These are phyloP conservation scores for Xanthoceras sorbifolium DNA, from an alignment of 345 rosid species.

Conservation along the genomic window DNA sequence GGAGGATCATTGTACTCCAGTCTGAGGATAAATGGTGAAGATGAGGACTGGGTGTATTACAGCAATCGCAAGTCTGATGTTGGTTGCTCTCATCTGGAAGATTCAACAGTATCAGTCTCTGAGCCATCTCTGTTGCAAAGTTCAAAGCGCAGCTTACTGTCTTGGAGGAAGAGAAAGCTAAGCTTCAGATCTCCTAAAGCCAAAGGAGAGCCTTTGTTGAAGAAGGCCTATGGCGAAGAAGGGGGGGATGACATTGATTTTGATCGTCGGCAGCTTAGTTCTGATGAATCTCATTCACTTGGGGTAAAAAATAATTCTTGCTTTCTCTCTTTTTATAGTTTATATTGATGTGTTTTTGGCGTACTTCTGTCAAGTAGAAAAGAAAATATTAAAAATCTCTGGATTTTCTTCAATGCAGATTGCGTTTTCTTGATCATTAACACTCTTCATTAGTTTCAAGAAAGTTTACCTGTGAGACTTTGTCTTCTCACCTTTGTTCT, in stretches of 20 bases:
- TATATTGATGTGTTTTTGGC: background rate
- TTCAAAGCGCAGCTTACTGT: slow-evolving; percentile 64
- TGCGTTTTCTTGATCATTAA: background rate
- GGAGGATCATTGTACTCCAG: slow-evolving; percentile 70
- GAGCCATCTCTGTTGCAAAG: slow-evolving; percentile 51
- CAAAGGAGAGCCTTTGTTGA: slow-evolving; percentile 90
- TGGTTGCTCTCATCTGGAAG: slow-evolving; percentile 49
- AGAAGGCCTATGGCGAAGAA: slow-evolving; percentile 87
- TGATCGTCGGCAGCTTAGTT: slow-evolving; percentile 89
- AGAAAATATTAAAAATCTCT: background rate
- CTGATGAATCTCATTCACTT: slow-evolving; percentile 61
- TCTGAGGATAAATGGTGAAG: slow-evolving; percentile 43
- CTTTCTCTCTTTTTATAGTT: background rate
- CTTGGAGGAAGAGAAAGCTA: slow-evolving; percentile 94
- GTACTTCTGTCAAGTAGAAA: background rate
- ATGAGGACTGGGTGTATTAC: slow-evolving; percentile 85
- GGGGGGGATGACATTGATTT: slow-evolving; percentile 99
- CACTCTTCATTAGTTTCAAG: background rate
- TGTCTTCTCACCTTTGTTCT: background rate
- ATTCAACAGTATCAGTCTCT: slow-evolving; percentile 39
- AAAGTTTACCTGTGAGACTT: background rate
- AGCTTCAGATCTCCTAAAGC: slow-evolving; percentile 85
- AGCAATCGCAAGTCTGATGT: slow-evolving; percentile 71
- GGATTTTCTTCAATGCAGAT: background rate
- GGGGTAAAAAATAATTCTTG: slow-evolving; percentile 46